Percentiles rank a stretch among this genome's conserved stretches.
Evolutionary conservation across 1,139 yeast species (phyloP).

Genomic region (Hemisphaericaspora xylofermentans): DNA sequence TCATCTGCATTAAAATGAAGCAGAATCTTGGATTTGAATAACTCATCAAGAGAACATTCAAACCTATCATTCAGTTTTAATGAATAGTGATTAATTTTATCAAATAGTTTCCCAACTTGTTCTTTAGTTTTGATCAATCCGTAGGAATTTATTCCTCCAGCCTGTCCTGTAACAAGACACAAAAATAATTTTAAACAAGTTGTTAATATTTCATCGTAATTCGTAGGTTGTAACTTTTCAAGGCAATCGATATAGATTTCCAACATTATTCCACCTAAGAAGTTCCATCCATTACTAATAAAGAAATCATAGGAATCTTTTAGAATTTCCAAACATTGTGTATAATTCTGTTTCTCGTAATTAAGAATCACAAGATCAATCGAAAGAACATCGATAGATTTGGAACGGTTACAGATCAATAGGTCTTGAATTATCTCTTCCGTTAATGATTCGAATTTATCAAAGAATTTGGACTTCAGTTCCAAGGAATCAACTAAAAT

Average conservation of each 20-base stretch:
- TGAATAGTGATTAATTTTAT: constrained; percentile 23
- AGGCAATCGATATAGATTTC: constrained; percentile 71
- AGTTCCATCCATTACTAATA: constrained; percentile 69
- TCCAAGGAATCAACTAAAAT: constrained; percentile 5
- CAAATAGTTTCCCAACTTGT: constrained; percentile 23
- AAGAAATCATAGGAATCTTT: constrained; percentile 70
- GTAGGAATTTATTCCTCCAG: constrained; percentile 35
- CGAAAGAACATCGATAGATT: constrained; percentile 71
- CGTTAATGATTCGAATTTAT: constrained; percentile 38
- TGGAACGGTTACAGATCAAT: constrained; percentile 47
- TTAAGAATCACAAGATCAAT: constrained; percentile 79
- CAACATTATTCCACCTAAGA: constrained; percentile 63
- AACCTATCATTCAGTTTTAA: constrained; percentile 16
- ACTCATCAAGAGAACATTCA: constrained; percentile 28
- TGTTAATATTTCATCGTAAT: constrained; percentile 22
- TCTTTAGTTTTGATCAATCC: constrained; percentile 21
- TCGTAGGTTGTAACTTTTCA: constrained; percentile 36
- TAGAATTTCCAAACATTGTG: constrained; percentile 60
- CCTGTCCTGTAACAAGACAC: constrained; percentile 21
- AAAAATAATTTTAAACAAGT: constrained; percentile 38
- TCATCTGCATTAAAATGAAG: constrained; percentile 29
- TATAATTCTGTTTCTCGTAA: constrained; percentile 56
- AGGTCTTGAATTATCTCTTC: constrained; percentile 46
- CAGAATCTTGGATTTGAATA: constrained; percentile 28
- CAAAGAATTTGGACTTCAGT: constrained; percentile 19